Conservation (phyloP, 768 basidiomycete species). For the Termitomyces sp. region DNA sequence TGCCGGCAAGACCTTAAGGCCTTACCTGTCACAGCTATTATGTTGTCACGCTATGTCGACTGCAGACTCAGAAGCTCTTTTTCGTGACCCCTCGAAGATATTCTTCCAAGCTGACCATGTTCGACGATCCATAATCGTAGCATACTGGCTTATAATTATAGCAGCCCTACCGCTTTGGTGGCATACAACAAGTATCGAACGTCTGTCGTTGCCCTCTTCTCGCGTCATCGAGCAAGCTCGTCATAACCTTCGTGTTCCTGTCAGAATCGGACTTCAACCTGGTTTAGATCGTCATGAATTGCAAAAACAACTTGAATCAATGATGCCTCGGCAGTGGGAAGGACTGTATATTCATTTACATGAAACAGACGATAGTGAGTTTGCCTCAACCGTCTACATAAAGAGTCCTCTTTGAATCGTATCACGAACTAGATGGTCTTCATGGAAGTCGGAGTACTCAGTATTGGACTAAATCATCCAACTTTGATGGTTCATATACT, state of each 20-base stretch:
- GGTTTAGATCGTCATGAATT: conserved; percentile 16
- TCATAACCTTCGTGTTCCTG: conserved; percentile 43
- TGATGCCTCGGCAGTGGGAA: conserved; percentile 35
- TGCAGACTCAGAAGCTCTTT: conserved; percentile 20
- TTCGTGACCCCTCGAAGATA: conserved; percentile 44
- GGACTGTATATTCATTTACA: conserved; percentile 38
- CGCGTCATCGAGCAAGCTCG: conserved; percentile 53
- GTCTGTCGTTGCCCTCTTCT: conserved; percentile 65
- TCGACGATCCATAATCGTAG: conserved; percentile 59
- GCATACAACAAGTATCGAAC: conserved; percentile 86
- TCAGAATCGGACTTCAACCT: conserved; percentile 38
- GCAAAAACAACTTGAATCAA: conserved; percentile 23
- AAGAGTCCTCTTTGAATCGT: background rate
- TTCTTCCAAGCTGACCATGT: conserved; percentile 48
- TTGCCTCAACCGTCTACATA: background rate
- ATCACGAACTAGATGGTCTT: background rate
- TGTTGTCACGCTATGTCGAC: conserved; percentile 10
- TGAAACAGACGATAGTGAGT: conserved; percentile 14
- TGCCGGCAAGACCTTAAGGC: background rate
- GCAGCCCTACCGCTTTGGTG: conserved; percentile 91
- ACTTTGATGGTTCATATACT: conserved; percentile 20
- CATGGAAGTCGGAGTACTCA: conserved; percentile 5
- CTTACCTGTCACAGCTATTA: conserved; percentile 8
- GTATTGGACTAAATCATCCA: background rate
- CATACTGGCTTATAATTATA: conserved; percentile 79